Percentiles rank a stretch among this genome's conserved stretches.
Conservation (phyloP, 441 rosid genomes). For the Euphorbia schlechtendalii region DNA sequence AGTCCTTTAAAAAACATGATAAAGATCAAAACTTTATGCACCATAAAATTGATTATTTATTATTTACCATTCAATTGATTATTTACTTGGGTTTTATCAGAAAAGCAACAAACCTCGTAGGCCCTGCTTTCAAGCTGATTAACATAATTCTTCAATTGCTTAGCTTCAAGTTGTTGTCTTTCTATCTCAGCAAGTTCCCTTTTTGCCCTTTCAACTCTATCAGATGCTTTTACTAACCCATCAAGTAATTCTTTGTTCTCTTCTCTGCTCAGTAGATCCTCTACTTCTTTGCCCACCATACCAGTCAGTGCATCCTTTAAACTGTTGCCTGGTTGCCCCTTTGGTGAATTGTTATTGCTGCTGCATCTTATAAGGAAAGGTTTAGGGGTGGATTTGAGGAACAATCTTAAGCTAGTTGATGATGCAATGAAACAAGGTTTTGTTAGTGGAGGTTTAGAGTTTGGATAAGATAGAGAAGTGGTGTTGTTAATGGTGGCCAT, state of each 20-base stretch:
- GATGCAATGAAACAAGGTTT: constrained; percentile 10
- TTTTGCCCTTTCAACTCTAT: not conserved
- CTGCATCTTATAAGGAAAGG: constrained; percentile 32
- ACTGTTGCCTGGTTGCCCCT: constrained; percentile 24
- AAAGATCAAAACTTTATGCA: not conserved
- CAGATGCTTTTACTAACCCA: constrained; percentile 70
- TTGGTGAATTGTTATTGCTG: constrained; percentile 24
- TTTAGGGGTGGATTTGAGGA: constrained; percentile 16
- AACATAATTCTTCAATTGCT: constrained; percentile 41
- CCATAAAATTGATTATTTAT: too few species aligned
- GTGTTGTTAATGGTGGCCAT: constrained; percentile 23
- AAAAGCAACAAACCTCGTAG: constrained; percentile 36
- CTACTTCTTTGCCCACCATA: constrained; percentile 54
- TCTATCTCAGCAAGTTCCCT: constrained; percentile 74
- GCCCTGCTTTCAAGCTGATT: constrained; percentile 58
- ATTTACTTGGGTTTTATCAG: too few species aligned
- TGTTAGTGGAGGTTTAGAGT: constrained; percentile 9
- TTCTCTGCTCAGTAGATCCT: constrained; percentile 56
- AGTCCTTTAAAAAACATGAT: not conserved
- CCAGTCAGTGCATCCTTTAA: constrained; percentile 62
- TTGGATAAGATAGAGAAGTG: constrained; percentile 16
- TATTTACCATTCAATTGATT: too few species aligned
- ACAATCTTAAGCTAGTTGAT: constrained; percentile 16
- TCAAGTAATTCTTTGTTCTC: constrained; percentile 71
- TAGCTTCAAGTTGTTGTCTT: constrained; percentile 60